A percentile compares a stretch with the other conserved stretches of the same genome.
phyloP scores from a whole-genome alignment of 345 rosid genomes.

The Stellera chamaejasme region DNA sequence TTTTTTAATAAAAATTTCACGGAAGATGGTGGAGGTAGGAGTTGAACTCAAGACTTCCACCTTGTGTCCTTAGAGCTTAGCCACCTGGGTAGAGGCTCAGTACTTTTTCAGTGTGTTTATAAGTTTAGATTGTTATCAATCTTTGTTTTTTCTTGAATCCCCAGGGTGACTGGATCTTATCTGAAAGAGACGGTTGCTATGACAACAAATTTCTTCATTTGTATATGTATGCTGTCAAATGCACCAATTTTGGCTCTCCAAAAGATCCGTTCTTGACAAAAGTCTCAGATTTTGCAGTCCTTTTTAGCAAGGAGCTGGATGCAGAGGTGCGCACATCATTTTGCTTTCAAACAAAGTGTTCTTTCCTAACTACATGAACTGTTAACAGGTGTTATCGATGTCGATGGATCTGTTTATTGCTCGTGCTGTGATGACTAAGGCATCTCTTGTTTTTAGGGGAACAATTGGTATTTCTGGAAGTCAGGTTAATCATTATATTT shows the following conservation, averaged over 20 bases:
- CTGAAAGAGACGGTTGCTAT: conserved; percentile 49
- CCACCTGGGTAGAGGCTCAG: not conserved
- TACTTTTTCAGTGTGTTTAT: not conserved
- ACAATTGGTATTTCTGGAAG: conserved; percentile 53
- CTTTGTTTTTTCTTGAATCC: conserved; percentile 5
- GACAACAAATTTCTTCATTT: conserved; percentile 48
- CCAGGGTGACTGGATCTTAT: conserved; percentile 98
- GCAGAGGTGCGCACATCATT: conserved; percentile 64
- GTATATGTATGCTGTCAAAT: conserved; percentile 69
- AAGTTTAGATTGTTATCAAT: not conserved
- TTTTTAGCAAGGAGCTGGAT: conserved; percentile 99
- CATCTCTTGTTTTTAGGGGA: conserved; percentile 89
- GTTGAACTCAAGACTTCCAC: too few relatives aligned
- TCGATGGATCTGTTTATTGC: conserved; percentile 99
- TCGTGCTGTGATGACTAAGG: conserved; percentile 94
- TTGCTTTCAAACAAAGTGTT: conserved; percentile 4
- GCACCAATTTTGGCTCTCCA: conserved; percentile 54
- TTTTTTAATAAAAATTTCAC: not conserved
- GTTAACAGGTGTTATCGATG: conserved; percentile 96
- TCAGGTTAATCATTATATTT: conserved; percentile 45
- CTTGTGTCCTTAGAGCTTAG: too few relatives aligned
- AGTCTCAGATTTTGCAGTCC: conserved; percentile 84
- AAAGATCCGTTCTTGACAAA: conserved; percentile 84
- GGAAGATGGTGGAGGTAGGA: not conserved
- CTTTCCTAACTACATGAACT: conserved; percentile 8